Conservation (phyloP, 352 stramenopile genomes). For the Phytophthora meadii region DNA sequence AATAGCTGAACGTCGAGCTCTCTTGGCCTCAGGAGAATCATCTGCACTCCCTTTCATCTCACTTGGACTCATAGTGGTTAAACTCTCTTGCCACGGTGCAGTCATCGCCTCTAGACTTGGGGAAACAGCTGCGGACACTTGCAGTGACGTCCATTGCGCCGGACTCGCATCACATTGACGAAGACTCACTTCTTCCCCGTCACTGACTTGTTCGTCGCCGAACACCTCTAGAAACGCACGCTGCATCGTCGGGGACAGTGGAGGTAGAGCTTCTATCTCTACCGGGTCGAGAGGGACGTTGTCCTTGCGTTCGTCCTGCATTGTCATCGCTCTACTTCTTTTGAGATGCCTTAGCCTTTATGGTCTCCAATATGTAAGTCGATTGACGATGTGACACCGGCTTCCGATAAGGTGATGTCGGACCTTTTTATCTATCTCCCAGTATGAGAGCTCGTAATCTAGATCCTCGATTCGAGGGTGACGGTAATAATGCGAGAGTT, state of each 20-base stretch:
- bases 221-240: conserved; percentile 31
- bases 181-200: conserved; percentile 4
- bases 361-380: no score
- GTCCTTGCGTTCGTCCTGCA: conserved; percentile 6
- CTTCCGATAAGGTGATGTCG: conserved; percentile 7
- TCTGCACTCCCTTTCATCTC: conserved; percentile 20
- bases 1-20: conserved; percentile 61
- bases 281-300: neutral
- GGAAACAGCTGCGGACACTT: conserved; percentile 21
- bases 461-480: neutral
- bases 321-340: conserved; percentile 13
- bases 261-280: conserved; percentile 18
- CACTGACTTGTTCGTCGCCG: conserved; percentile 27
- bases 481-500: conserved; percentile 5
- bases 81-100: conserved; percentile 12
- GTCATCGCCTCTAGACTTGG: conserved; percentile 23
- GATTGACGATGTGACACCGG: conserved; percentile 16
- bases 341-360: neutral
- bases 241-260: conserved; percentile 32
- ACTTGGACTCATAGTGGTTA: conserved; percentile 24
- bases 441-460: neutral
- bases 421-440: conserved; percentile 12
- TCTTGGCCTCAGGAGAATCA: conserved; percentile 34
- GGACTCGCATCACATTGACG: conserved; percentile 15
- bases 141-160: conserved; percentile 1